Percentiles rank a stretch among this genome's conserved stretches.
Evolutionary conservation across 2,329 filamentous ascomycete species (phyloP).

Genomic region (Sarocladium strictum): DNA sequence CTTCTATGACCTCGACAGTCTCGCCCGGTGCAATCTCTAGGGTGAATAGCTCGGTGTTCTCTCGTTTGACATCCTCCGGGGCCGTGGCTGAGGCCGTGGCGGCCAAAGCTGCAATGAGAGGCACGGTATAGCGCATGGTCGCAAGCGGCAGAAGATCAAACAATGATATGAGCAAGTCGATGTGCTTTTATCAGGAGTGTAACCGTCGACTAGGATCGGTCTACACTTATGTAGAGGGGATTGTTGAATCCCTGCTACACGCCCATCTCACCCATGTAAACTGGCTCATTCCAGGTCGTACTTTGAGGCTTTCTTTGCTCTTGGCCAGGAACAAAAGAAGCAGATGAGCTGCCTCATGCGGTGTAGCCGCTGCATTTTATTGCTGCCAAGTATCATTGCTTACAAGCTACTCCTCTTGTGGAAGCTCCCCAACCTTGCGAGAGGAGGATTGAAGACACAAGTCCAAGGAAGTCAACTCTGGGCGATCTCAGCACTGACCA

Average conservation of each 20-base stretch:
- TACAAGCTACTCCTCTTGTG: neutral
- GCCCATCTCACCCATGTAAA: too few relatives aligned
- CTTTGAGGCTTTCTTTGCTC: neutral
- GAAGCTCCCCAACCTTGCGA: neutral
- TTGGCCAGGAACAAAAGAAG: neutral
- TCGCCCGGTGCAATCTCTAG: slow-evolving; percentile 17
- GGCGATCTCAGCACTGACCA: too few relatives aligned
- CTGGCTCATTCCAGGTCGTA: too few relatives aligned
- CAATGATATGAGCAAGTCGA: too few relatives aligned
- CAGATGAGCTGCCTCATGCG: neutral
- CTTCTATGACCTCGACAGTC: slow-evolving; percentile 18
- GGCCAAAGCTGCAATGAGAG: slow-evolving; percentile 17
- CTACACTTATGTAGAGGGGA: too few relatives aligned
- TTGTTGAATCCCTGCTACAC: too few relatives aligned
- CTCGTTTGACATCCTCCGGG: slow-evolving; percentile 5
- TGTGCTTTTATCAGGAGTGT: too few relatives aligned
- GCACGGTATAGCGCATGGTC: slow-evolving; percentile 17
- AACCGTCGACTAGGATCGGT: too few relatives aligned
- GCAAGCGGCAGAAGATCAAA: too few relatives aligned
- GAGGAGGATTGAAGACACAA: too few relatives aligned
- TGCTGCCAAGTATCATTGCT: neutral
- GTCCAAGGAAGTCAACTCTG: too few relatives aligned
- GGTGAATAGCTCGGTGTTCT: slow-evolving; percentile 15
- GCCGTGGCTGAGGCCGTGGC: slow-evolving; percentile 12
- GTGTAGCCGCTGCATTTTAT: neutral